These are phyloP conservation scores for Termitomyces titanicus DNA, from an alignment of 768 basidiomycete species.

Conservation along the genomic window DNA sequence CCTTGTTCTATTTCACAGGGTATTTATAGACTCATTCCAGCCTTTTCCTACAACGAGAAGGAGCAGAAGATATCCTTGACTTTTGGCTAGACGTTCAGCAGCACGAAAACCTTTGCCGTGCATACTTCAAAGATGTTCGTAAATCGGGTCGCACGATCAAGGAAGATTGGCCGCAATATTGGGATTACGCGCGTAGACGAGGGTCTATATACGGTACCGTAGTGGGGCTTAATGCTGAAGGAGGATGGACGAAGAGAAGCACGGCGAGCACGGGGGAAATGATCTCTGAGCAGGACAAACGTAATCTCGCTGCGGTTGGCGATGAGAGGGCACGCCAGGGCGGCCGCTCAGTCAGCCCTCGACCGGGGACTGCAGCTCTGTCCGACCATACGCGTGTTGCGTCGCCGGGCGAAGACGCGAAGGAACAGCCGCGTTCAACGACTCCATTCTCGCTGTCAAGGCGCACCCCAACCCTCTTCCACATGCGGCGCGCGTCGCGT, in stretches of 20 bases:
- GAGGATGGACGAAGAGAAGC: slow-evolving; percentile 63
- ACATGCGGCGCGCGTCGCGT: slow-evolving; percentile 72
- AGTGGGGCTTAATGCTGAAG: slow-evolving; percentile 67
- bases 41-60: slow-evolving; percentile 93
- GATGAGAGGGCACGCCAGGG: slow-evolving; percentile 44
- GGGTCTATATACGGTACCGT: slow-evolving; percentile 94
- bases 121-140: slow-evolving; percentile 98
- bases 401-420: slow-evolving; percentile 35
- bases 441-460: slow-evolving; percentile 78
- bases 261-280: slow-evolving; percentile 78
- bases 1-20: background rate
- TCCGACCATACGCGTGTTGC: slow-evolving; percentile 44
- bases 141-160: slow-evolving; percentile 91
- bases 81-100: slow-evolving; percentile 99
- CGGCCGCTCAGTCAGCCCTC: slow-evolving; percentile 57
- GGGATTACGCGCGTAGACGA: slow-evolving; percentile 86
- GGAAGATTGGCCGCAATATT: slow-evolving; percentile 99
- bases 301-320: slow-evolving; percentile 48
- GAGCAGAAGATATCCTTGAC: slow-evolving; percentile 93
- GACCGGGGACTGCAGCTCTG: slow-evolving; percentile 40
- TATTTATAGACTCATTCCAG: slow-evolving; percentile 33
- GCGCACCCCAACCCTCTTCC: slow-evolving; percentile 75
- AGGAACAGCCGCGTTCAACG: slow-evolving; percentile 57
- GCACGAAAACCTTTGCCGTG: slow-evolving; percentile 97
- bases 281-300: slow-evolving; percentile 67